Evolutionary conservation across 192 early-diverging fungal species (phyloP).

Genomic region (Chytriomyces hyalinus): DNA sequence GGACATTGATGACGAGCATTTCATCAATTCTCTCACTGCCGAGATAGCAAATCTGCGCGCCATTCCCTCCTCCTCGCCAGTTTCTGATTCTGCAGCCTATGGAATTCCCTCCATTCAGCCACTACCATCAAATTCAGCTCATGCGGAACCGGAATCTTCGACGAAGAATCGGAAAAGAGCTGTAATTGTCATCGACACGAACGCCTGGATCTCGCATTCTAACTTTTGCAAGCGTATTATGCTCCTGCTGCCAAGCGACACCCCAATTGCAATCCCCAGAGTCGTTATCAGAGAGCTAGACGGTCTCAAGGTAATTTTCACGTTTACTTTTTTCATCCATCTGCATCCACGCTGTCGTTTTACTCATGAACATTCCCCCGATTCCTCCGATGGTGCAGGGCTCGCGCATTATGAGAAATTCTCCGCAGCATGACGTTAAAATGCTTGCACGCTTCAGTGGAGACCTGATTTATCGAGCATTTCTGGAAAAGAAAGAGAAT

Average conservation of each 20-base stretch:
- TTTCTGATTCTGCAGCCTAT: neutral
- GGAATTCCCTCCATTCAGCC: neutral
- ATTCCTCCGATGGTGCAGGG: neutral
- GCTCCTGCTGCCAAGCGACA: neutral
- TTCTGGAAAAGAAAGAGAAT: neutral
- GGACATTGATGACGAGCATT: constrained; percentile 15
- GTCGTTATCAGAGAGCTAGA: constrained; percentile 19
- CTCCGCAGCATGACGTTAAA: constrained; percentile 1
- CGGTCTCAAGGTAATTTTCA: constrained; percentile 6
- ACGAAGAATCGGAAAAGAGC: neutral
- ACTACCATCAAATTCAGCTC: no score
- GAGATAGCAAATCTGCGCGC: neutral
- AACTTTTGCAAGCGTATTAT: neutral
- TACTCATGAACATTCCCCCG: no score
- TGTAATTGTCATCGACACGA: constrained; percentile 19
- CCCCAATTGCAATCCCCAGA: constrained; percentile 16
- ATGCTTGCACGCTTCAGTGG: neutral
- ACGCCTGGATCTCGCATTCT: constrained; percentile 19
- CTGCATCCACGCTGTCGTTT: no score
- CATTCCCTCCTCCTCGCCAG: neutral
- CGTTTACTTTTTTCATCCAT: no score
- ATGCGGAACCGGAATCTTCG: neutral
- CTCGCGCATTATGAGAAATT: neutral
- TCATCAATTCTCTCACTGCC: neutral
- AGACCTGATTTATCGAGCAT: constrained; percentile 10